These are phyloP conservation scores for Lyophyllum decastes DNA, from an alignment of 768 basidiomycete species.

Conservation along the genomic window DNA sequence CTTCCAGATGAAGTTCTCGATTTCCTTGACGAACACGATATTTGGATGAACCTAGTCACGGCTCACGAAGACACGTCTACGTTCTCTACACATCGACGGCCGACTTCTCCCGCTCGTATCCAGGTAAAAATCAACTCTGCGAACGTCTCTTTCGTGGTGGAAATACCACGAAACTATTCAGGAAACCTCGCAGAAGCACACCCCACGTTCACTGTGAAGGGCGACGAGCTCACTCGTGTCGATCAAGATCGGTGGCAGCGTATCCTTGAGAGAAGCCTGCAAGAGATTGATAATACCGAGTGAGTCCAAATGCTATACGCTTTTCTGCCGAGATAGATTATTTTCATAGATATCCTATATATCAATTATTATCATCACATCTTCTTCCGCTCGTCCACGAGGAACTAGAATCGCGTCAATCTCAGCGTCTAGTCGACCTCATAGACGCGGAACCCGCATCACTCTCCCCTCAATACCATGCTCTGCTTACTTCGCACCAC, in stretches of 20 bases:
- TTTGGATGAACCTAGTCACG: constrained; percentile 4
- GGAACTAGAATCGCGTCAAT: constrained; percentile 19
- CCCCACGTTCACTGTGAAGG: constrained; percentile 41
- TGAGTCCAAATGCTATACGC: constrained; percentile 13
- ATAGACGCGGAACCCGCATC: background rate
- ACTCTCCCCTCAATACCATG: constrained; percentile 43
- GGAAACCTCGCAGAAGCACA: constrained; percentile 5
- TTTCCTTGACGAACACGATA: constrained; percentile 41
- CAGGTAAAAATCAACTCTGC: constrained; percentile 30
- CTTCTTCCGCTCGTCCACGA: constrained; percentile 59
- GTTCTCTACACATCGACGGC: constrained; percentile 15
- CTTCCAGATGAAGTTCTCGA: constrained; percentile 57
- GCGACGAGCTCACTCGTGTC: constrained; percentile 42
- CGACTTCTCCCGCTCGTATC: constrained; percentile 31
- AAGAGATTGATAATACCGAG: constrained; percentile 37
- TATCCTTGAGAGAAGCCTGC: constrained; percentile 36
- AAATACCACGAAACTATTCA: constrained; percentile 16
- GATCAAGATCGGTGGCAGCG: constrained; percentile 54
- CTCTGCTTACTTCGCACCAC: constrained; percentile 74
- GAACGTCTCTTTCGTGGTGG: constrained; percentile 38
- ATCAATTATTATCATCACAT: constrained; percentile 57
- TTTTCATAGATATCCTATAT: constrained; percentile 56
- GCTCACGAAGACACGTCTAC: background rate
- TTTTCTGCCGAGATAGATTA: background rate
- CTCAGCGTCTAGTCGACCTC: background rate